Evolutionary conservation across 805 yeast genomes (phyloP).

Genomic region (Lachancea sp.): DNA sequence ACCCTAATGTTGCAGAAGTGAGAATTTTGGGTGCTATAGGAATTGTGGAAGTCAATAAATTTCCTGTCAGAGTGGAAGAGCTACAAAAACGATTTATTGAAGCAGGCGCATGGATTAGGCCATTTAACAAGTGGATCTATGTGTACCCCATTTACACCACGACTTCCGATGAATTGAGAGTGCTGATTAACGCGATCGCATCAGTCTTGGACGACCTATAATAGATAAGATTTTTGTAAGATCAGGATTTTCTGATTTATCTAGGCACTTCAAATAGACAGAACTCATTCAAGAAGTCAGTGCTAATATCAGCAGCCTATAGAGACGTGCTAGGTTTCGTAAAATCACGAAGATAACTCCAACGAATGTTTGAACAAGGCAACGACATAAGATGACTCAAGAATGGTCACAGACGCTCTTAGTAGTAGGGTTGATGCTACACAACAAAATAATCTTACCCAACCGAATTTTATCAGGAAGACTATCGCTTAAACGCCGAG

Average conservation of each 20-base stretch:
- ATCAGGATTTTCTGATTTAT: no score
- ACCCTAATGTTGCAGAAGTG: slow-evolving; percentile 13
- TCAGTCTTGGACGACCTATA: slow-evolving; percentile 2
- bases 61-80: slow-evolving; percentile 1
- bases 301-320: no score
- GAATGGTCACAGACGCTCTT: background rate
- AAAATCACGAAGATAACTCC: no score
- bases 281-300: no score
- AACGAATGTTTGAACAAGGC: background rate
- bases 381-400: background rate
- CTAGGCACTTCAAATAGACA: no score
- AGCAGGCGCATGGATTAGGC: slow-evolving; percentile 19
- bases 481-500: background rate
- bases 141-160: slow-evolving; percentile 26
- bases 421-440: no score
- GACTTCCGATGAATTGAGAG: slow-evolving; percentile 10
- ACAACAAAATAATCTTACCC: background rate
- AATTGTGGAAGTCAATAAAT: slow-evolving; percentile 13
- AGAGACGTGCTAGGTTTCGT: no score
- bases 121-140: slow-evolving; percentile 21
- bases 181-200: background rate
- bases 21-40: slow-evolving; percentile 22
- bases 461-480: background rate
- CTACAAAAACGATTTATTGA: slow-evolving; percentile 13
- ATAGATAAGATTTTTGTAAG: background rate